phyloP scores from a whole-genome alignment of 176 grass and related monocot genomes.

The Phragmites australis region DNA sequence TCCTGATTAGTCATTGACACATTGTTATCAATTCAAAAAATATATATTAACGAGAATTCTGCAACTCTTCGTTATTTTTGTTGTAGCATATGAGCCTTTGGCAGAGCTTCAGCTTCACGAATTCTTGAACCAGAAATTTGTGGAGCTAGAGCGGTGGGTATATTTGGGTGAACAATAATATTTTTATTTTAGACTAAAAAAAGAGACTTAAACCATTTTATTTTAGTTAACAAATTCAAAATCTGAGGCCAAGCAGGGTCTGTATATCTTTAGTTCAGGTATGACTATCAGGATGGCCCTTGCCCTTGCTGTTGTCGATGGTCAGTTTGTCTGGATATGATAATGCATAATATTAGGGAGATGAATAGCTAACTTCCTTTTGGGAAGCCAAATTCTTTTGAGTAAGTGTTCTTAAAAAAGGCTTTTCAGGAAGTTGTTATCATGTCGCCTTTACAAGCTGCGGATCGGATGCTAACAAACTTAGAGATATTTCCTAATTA shows the following conservation, averaged over 20 bases:
- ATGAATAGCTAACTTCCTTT: conserved; percentile 16
- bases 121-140: too few species aligned
- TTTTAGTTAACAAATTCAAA: too few species aligned
- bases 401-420: not conserved
- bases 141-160: too few species aligned
- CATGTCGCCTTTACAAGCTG: conserved; percentile 33
- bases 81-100: too few species aligned
- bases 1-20: conserved; percentile 11
- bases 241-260: too few species aligned
- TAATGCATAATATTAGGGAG: conserved; percentile 25
- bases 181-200: too few species aligned
- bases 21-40: not conserved
- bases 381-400: not conserved
- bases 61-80: not conserved
- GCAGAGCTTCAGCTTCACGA: too few species aligned
- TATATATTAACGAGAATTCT: not conserved
- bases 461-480: conserved; percentile 1
- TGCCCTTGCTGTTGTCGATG: not conserved
- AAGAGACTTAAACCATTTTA: too few species aligned
- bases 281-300: conserved; percentile 19
- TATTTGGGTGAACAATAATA: too few species aligned
- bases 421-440: conserved; percentile 2
- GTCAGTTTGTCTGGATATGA: conserved; percentile 10
- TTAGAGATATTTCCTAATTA: conserved; percentile 12
- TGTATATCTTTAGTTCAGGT: conserved; percentile 12